phyloP scores from a whole-genome alignment of 2,329 filamentous ascomycete species.

The Verticillium nonalfalfae region DNA sequence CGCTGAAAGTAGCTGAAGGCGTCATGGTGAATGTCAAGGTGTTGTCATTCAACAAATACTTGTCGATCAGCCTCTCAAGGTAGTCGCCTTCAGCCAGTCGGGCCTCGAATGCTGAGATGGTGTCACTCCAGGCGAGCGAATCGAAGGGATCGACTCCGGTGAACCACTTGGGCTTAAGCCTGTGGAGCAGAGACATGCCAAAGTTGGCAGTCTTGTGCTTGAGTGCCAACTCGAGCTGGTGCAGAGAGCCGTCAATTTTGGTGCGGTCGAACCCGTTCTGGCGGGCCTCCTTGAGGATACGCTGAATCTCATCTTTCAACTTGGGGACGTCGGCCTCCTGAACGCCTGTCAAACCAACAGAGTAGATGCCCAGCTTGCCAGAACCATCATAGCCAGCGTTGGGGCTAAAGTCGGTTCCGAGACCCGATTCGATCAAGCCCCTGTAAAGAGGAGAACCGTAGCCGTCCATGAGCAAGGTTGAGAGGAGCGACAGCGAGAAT shows the following conservation, averaged over 20 bases:
- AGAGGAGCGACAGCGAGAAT: conserved; percentile 77
- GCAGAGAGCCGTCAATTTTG: conserved; percentile 90
- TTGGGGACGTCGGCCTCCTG: conserved; percentile 71
- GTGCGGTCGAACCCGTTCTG: conserved; percentile 77
- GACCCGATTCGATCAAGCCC: conserved; percentile 78
- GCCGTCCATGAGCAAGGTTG: conserved; percentile 81
- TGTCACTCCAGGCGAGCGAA: conserved; percentile 85
- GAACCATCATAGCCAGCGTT: conserved; percentile 89
- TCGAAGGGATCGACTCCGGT: conserved; percentile 91
- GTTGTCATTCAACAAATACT: conserved; percentile 83
- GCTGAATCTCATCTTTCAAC: conserved; percentile 67
- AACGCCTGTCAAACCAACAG: conserved; percentile 86
- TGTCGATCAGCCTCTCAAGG: conserved; percentile 77
- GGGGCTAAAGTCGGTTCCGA: conserved; percentile 90
- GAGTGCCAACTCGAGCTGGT: conserved; percentile 85
- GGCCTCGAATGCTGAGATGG: conserved; percentile 73
- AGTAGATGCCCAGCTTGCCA: conserved; percentile 74
- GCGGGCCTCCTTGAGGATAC: conserved; percentile 63
- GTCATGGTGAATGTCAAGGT: conserved; percentile 92
- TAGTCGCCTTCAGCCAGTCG: conserved; percentile 72
- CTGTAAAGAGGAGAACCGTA: conserved; percentile 93
- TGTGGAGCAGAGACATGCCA: conserved; percentile 83
- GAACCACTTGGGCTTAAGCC: conserved; percentile 90
- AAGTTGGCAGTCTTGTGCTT: conserved; percentile 98
- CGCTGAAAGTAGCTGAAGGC: conserved; percentile 68